Base-by-base conservation (phyloP, 2,329 filamentous ascomycete genomes). In the Alternaria incomplexa region DNA sequence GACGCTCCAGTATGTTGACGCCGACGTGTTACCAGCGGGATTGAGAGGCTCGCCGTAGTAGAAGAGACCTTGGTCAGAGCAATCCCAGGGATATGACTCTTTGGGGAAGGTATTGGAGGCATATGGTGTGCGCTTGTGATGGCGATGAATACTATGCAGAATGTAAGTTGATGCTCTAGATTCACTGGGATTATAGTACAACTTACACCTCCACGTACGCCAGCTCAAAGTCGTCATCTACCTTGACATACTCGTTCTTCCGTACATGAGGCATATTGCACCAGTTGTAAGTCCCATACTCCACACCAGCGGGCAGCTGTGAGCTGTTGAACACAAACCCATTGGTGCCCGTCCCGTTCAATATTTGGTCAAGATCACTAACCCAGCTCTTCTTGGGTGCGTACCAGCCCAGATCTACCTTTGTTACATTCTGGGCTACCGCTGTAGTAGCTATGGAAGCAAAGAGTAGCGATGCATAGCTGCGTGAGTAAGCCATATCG, bases 191-290 rank as follows among this genome's bases (percentile, higher is more conserved):
- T 32, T 11, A 3, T 17, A 32, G 15, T 4, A 8, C 20, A 40
- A 63, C 73, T 78, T 79, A 91, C 88, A 94, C 82, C 80, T 95
- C 92, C 8, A 95, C 91, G 75, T 94, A 95, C 71, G 86, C 81
- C 54, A 96, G 81, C 70, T 89, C 83, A 74, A 88, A 93, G n/a
- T 85, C 86, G 0, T 79, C 66, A 1, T 81, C 71, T 0, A 86
- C 82, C 63, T 79, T 84, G 13, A 84, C 77, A 73, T 96, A 96
- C 72, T 92, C 90, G 13, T 79, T 79, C 22, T 77, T 81, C 30
- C 91, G 85, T n/a, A 92, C 90, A 80, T 95, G 93, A 1, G 93
- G 92, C 91, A 96, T 96, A 74, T 96, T 94, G 80, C 92, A 96
- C 85, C 85, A 95, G 77, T 95, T 93, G 79, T 94, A 94, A 1